Percentiles rank a stretch among this genome's conserved stretches.
Conservation (phyloP, 148 eudicot species). For the Diospyros lotus region DNA sequence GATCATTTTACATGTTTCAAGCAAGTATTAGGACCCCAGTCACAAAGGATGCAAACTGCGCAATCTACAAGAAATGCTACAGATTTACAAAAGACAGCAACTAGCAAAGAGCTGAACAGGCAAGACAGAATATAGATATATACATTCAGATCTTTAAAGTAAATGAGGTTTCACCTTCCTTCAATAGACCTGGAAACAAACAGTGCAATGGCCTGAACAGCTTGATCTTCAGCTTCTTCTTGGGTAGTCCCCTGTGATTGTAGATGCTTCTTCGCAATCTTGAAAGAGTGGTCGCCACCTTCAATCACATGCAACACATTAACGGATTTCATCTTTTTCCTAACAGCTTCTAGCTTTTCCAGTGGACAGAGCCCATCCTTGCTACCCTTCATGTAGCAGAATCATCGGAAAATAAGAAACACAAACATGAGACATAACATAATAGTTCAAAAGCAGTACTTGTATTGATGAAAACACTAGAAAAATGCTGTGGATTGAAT, state of each 20-base stretch:
- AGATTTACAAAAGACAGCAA: slow-evolving; percentile 1
- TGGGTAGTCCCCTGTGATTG: slow-evolving; percentile 42
- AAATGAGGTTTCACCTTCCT: slow-evolving; percentile 14
- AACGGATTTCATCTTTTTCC: slow-evolving; percentile 39
- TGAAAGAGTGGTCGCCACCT: slow-evolving; percentile 89
- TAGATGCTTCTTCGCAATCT: slow-evolving; percentile 65
- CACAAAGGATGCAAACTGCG: background rate
- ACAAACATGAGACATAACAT: slow-evolving; percentile 2
- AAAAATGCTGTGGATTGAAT: background rate
- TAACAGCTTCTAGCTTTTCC: slow-evolving; percentile 54
- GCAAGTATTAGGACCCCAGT: background rate
- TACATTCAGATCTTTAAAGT: background rate
- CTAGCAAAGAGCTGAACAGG: background rate
- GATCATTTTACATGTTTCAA: background rate
- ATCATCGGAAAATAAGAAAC: background rate
- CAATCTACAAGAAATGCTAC: slow-evolving; percentile 1
- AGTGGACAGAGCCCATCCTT: slow-evolving; percentile 77
- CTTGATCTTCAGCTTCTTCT: slow-evolving; percentile 59
- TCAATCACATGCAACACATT: slow-evolving; percentile 62
- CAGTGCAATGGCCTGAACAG: slow-evolving; percentile 48
- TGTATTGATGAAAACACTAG: background rate
- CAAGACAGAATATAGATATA: slow-evolving; percentile 9
- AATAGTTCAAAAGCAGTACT: background rate
- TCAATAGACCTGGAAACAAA: slow-evolving; percentile 33
- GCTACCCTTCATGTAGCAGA: slow-evolving; percentile 53